These are phyloP conservation scores for Leucogyrophana mollusca DNA, from an alignment of 768 basidiomycete species.

Conservation along the genomic window DNA sequence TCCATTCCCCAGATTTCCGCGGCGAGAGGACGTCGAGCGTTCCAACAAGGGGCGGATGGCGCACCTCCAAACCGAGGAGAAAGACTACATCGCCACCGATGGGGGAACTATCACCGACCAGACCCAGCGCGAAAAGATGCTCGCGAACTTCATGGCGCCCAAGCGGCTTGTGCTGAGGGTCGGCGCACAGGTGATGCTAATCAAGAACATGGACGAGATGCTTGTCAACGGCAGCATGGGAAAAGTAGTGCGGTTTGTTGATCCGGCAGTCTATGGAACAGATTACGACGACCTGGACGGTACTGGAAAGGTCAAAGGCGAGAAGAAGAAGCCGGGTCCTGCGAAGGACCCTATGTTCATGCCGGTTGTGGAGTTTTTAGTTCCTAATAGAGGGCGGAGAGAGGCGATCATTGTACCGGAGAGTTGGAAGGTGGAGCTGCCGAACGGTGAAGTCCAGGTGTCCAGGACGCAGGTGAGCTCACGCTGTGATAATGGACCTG, in stretches of 20 bases:
- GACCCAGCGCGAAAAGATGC: constrained; percentile 69
- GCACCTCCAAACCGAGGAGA: constrained; percentile 51
- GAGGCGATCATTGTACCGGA: constrained; percentile 66
- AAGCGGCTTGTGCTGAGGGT: constrained; percentile 63
- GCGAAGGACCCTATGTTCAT: constrained; percentile 37
- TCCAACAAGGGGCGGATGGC: constrained; percentile 75
- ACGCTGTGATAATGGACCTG: background rate
- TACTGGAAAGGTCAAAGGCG: constrained; percentile 34
- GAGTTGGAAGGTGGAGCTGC: constrained; percentile 82
- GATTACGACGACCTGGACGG: constrained; percentile 35
- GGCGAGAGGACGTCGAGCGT: constrained; percentile 86
- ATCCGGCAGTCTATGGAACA: constrained; percentile 46
- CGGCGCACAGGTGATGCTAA: constrained; percentile 91
- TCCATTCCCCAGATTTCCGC: constrained; percentile 67
- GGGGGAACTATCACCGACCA: constrained; percentile 54
- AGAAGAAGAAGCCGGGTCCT: constrained; percentile 17
- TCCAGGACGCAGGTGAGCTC: constrained; percentile 71
- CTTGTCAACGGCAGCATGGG: constrained; percentile 97
- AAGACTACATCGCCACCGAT: constrained; percentile 60
- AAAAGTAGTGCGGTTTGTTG: constrained; percentile 71
- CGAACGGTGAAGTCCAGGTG: constrained; percentile 82
- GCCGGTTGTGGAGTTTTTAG: constrained; percentile 78
- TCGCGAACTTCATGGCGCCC: constrained; percentile 91
- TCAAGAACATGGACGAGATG: constrained; percentile 88
- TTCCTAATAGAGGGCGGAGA: constrained; percentile 55